Percentiles rank a stretch among this genome's conserved stretches.
phyloP scores from a whole-genome alignment of 768 basidiomycete species.

The Rhodotorula taiwanensis region DNA sequence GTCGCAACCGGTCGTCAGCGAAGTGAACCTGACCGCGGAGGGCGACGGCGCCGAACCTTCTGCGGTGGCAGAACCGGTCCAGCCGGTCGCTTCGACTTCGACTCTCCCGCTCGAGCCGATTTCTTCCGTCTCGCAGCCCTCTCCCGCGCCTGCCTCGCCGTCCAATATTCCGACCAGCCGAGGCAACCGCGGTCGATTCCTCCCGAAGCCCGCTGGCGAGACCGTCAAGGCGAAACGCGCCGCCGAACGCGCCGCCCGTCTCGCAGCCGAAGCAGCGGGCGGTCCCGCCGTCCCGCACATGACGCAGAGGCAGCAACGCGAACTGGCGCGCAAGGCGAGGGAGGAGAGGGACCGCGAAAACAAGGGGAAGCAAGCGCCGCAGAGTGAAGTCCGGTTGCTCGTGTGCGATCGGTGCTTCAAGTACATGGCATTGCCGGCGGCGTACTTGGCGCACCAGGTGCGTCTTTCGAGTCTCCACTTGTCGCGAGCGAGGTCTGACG shows the following conservation, averaged over 20 bases:
- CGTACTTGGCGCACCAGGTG: slow-evolving; percentile 62
- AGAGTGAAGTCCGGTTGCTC: slow-evolving; percentile 51
- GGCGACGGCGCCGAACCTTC: too few species aligned
- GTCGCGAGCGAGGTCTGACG: not conserved
- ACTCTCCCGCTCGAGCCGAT: not conserved
- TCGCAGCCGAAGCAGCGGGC: not conserved
- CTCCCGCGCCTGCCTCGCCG: not conserved
- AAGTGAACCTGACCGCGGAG: too few species aligned
- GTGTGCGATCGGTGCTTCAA: slow-evolving; percentile 95
- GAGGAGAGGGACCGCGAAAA: slow-evolving; percentile 8
- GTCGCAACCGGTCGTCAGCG: too few species aligned
- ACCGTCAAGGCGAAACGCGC: slow-evolving; percentile 19
- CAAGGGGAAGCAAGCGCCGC: not conserved
- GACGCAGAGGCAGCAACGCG: slow-evolving; percentile 25
- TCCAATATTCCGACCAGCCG: not conserved
- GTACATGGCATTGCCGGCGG: slow-evolving; percentile 71
- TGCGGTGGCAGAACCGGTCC: not conserved
- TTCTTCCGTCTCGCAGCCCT: not conserved
- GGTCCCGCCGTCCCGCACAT: not conserved
- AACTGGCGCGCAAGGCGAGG: slow-evolving; percentile 15
- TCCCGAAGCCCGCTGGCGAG: slow-evolving; percentile 25
- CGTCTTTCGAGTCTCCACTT: slow-evolving; percentile 35
- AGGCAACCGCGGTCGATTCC: slow-evolving; percentile 18
- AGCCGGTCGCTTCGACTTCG: not conserved
- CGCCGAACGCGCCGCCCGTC: slow-evolving; percentile 2